Evolutionary conservation across 2,329 filamentous ascomycete species (phyloP), one percentile per base, ranked within the genome.

Genomic region (Trichoderma oligosporum): DNA sequence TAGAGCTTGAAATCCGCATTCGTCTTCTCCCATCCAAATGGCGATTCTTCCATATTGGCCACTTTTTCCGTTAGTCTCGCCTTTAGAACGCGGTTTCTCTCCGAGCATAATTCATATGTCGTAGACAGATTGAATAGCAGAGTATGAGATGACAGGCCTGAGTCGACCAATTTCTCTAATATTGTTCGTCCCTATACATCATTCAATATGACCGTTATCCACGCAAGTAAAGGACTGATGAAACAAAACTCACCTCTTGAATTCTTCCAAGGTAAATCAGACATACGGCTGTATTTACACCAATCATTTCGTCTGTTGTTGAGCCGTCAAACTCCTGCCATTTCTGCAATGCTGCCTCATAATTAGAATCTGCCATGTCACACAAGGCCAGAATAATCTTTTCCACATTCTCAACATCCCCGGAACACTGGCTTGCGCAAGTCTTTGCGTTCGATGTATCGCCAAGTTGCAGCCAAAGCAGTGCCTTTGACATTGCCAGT

Each of bases 61-160:
- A 94, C 78, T 51, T 79, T 82, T 65, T 91, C 87, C 2, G 88
- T 85, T 16, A 97, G 76, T 24, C 75, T 77, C 27, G 82, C 71
- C 77, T 97, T 97, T 64, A 88, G 72, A 11, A 80, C 80, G 47
- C 82, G 78, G 39, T 89, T 83, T 61, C 82, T 81, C 65, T 97
- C 92, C 0, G 89, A 92, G 68, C 89, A 94, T 7, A 97, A 79
- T 72, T 97, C 94, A 69, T 96, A 97, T 65, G 96, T 83, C 0
- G 93, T 97, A 9, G 86, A 85, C 11, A 99, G 73, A 69, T 97
- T 97, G 73, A 97, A 96, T 0, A 95, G 82, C 2, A 96, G 74
- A 0, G 89, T 89, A 61, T 89, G 86, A 58, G 93, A 97, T 0
- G 84, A 82, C 38, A 83, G 76, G 1, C 85, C 82, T 0, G 76